Conservation (phyloP, 2,329 filamentous ascomycete species). For the Ceratocystis eucalypticola region DNA sequence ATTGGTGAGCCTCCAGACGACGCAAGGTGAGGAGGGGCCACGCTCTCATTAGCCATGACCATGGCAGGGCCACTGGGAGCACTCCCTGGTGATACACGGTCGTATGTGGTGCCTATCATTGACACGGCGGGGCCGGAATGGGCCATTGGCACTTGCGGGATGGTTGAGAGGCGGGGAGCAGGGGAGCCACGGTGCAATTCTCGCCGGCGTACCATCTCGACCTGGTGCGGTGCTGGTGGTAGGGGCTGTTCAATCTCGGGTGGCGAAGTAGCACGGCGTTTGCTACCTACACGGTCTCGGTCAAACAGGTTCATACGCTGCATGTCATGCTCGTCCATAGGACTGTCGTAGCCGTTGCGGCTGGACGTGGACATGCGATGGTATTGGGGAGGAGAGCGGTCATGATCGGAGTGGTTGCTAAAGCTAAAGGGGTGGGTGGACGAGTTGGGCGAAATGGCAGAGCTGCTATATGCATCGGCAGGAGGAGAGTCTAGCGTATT, state of each 20-base stretch:
- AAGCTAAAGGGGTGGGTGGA: conserved; percentile 30
- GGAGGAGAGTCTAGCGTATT: conserved; percentile 30
- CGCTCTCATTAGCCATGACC: conserved; percentile 34
- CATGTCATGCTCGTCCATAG: conserved; percentile 33
- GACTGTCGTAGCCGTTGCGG: conserved; percentile 34
- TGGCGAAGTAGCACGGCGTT: conserved; percentile 44
- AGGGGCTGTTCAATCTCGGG: conserved; percentile 34
- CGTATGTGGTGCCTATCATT: conserved; percentile 36
- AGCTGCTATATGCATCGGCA: conserved; percentile 33
- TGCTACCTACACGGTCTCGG: conserved; percentile 40
- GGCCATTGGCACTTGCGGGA: conserved; percentile 33
- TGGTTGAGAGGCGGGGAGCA: conserved; percentile 35
- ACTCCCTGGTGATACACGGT: conserved; percentile 34
- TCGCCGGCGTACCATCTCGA: conserved; percentile 36
- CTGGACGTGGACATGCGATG: conserved; percentile 28
- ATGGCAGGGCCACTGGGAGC: conserved; percentile 38
- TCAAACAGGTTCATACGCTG: conserved; percentile 32
- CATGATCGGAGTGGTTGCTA: conserved; percentile 31
- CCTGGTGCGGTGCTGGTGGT: conserved; percentile 29
- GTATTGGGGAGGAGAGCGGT: conserved; percentile 33
- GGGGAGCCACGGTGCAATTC: conserved; percentile 41
- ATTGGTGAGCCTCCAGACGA: conserved; percentile 26
- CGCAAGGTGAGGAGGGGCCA: conserved; percentile 36
- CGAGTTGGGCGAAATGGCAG: conserved; percentile 35
- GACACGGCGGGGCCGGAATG: conserved; percentile 34